Evolutionary conservation across 176 grass and related monocot genomes (phyloP).

Genomic region (Areca catechu): DNA sequence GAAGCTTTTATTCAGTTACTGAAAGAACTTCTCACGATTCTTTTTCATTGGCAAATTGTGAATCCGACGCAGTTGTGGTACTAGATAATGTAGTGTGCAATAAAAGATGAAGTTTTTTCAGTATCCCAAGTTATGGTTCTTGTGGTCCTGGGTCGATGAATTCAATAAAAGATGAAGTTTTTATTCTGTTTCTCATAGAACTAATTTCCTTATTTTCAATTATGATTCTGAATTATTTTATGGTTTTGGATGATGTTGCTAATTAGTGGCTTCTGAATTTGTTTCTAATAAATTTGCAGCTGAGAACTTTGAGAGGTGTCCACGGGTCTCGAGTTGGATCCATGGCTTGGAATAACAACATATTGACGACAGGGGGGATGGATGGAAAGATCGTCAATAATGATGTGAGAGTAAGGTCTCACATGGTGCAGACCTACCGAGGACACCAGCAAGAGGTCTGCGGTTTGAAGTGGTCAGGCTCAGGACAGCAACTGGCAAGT

Average conservation of each 20-base stretch:
- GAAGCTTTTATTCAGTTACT: too few species aligned
- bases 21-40: too few species aligned
- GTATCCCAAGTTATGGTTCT: neutral
- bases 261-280: too few species aligned
- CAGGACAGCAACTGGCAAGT: conserved; percentile 41
- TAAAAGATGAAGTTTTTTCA: too few species aligned
- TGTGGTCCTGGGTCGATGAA: neutral
- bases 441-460: conserved; percentile 45
- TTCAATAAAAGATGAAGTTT: too few species aligned
- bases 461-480: conserved; percentile 47
- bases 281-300: conserved; percentile 17
- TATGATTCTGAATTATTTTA: too few species aligned
- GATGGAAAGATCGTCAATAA: conserved; percentile 53
- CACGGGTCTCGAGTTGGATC: conserved; percentile 40
- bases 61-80: too few species aligned
- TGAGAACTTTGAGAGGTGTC: conserved; percentile 46
- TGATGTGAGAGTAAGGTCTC: conserved; percentile 42
- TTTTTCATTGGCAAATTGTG: too few species aligned
- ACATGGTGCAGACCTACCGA: conserved; percentile 36
- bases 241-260: too few species aligned
- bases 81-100: too few species aligned
- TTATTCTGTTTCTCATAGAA: too few species aligned
- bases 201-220: too few species aligned
- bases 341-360: conserved; percentile 41
- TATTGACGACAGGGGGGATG: conserved; percentile 40